Conservation (phyloP, 192 early-diverging fungal species). For the Obelidium mucronatum region DNA sequence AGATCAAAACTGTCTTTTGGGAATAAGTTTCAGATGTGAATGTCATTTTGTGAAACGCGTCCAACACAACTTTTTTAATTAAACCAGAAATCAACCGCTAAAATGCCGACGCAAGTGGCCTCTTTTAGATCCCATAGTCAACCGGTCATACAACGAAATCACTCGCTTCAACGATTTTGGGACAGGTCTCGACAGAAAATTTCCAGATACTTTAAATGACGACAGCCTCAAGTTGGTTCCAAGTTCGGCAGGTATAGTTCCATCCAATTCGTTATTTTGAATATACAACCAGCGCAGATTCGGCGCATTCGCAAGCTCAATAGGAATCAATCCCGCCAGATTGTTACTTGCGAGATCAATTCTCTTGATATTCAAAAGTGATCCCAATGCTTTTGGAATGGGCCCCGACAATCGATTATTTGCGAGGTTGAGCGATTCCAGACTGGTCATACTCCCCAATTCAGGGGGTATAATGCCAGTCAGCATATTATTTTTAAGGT, state of each 20-base stretch:
- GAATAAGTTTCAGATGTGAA: too few relatives aligned
- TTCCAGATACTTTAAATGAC: not conserved
- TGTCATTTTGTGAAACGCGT: too few relatives aligned
- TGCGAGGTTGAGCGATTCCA: not conserved
- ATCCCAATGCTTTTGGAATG: not conserved
- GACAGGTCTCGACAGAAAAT: not conserved
- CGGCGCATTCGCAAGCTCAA: not conserved
- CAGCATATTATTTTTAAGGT: not conserved
- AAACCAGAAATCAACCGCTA: too few relatives aligned
- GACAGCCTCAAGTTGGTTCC: not conserved
- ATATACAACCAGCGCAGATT: not conserved
- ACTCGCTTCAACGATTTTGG: not conserved
- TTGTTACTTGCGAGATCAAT: not conserved
- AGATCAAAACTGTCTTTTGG: too few relatives aligned
- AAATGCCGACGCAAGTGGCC: too few relatives aligned
- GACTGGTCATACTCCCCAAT: not conserved
- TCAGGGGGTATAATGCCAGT: not conserved
- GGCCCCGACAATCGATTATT: not conserved
- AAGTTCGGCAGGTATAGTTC: not conserved
- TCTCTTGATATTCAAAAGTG: not conserved
- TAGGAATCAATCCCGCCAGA: not conserved
- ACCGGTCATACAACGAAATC: not conserved
- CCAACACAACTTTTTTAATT: too few relatives aligned
- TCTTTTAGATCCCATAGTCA: not conserved
- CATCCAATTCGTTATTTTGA: not conserved